phyloP scores from a whole-genome alignment of 2,329 filamentous ascomycete species.

The Fusarium sp. region DNA sequence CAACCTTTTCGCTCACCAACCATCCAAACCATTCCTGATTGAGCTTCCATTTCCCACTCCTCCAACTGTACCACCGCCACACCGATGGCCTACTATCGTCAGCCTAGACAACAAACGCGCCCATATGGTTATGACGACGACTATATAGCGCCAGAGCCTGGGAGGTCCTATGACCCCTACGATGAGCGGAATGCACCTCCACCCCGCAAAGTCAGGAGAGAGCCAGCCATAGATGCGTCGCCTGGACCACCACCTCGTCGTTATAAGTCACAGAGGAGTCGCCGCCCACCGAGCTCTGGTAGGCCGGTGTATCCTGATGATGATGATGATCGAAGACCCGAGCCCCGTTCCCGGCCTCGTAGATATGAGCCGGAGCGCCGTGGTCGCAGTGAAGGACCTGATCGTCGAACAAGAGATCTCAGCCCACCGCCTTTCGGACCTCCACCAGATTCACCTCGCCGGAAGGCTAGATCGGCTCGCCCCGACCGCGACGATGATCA shows the following conservation, averaged over 20 bases:
- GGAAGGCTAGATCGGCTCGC: conserved; percentile 30
- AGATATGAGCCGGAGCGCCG: conserved; percentile 34
- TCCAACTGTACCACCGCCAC: neutral
- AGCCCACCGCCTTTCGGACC: conserved; percentile 33
- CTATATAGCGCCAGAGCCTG: conserved; percentile 33
- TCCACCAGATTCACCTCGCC: conserved; percentile 34
- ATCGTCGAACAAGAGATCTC: conserved; percentile 22
- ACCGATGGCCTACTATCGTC: conserved; percentile 43
- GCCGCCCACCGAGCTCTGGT: conserved; percentile 33
- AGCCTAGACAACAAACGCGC: conserved; percentile 39
- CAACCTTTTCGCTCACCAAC: neutral
- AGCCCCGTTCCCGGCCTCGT: conserved; percentile 8
- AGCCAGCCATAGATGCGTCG: conserved; percentile 11
- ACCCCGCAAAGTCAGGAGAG: conserved; percentile 23
- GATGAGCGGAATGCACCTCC: conserved; percentile 20
- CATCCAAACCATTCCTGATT: neutral
- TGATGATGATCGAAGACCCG: conserved; percentile 12
- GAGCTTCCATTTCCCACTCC: neutral
- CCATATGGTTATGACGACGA: conserved; percentile 43
- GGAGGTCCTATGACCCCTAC: conserved; percentile 36
- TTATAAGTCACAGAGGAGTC: conserved; percentile 38
- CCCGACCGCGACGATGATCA: conserved; percentile 18
- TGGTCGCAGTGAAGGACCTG: conserved; percentile 38
- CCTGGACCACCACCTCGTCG: conserved; percentile 35
- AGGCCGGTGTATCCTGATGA: conserved; percentile 31